phyloP scores from a whole-genome alignment of 352 stramenopile genomes.

The Phytopythium delawarense region DNA sequence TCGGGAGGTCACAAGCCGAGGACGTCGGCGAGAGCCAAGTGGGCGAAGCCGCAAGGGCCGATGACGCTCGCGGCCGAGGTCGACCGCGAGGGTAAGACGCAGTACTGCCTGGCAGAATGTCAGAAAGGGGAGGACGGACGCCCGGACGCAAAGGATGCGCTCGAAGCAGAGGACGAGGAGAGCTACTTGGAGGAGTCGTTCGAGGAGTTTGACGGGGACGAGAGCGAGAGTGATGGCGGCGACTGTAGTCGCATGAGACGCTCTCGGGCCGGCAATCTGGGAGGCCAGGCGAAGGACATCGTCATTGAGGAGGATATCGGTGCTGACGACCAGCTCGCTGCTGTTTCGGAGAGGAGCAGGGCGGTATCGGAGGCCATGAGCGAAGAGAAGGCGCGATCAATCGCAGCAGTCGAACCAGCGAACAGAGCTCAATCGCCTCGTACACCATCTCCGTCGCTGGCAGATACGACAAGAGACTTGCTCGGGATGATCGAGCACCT shows the following conservation, averaged over 20 bases:
- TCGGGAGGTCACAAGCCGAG: constrained; percentile 4
- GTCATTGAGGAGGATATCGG: constrained; percentile 15
- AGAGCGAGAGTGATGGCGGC: neutral
- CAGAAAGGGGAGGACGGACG: constrained; percentile 1
- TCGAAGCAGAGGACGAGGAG: constrained; percentile 32
- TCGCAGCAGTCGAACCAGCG: neutral
- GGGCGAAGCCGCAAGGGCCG: constrained; percentile 35
- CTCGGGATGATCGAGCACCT: constrained; percentile 67
- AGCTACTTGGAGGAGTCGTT: constrained; percentile 82
- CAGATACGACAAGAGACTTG: constrained; percentile 53
- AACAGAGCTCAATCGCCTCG: neutral
- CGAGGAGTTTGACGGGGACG: constrained; percentile 72
- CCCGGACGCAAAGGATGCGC: neutral
- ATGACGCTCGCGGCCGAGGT: constrained; percentile 36
- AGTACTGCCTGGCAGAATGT: constrained; percentile 23
- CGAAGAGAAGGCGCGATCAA: neutral
- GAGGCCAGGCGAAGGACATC: constrained; percentile 12
- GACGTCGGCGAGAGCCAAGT: constrained; percentile 37
- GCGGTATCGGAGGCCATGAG: neutral
- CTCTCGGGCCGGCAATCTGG: neutral
- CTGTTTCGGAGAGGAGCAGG: neutral
- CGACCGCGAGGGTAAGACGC: constrained; percentile 27
- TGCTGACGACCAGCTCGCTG: neutral
- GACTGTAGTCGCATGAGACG: neutral
- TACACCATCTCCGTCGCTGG: constrained; percentile 18